Evolutionary conservation across 768 basidiomycete species (phyloP).

Genomic region (Tylopilus sp.): DNA sequence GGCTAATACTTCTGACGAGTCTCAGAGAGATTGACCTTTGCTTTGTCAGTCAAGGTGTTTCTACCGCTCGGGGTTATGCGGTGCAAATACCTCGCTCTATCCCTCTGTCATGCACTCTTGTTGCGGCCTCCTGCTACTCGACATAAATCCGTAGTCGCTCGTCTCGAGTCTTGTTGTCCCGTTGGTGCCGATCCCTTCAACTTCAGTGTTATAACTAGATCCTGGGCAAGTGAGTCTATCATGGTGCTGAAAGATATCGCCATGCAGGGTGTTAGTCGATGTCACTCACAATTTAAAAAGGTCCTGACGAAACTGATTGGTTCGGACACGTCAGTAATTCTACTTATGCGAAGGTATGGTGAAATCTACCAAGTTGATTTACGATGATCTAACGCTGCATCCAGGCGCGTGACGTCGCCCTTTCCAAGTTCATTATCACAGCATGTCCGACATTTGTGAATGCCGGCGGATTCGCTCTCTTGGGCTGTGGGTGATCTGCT

Average conservation of each 20-base stretch:
- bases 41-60: conserved; percentile 4
- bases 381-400: background rate
- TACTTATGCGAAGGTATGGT: conserved; percentile 12
- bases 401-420: conserved; percentile 15
- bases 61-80: conserved; percentile 12
- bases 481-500: conserved; percentile 1
- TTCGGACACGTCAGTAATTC: conserved; percentile 16
- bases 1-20: no score
- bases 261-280: background rate
- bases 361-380: background rate
- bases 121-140: conserved; percentile 7
- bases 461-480: conserved; percentile 5
- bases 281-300: conserved; percentile 5
- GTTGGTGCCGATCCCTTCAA: conserved; percentile 17
- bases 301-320: conserved; percentile 19
- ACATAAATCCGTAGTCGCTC: conserved; percentile 8
- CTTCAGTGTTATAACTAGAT: conserved; percentile 1
- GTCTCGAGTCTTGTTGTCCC: conserved; percentile 14
- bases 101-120: conserved; percentile 4
- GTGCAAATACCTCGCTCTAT: conserved; percentile 7
- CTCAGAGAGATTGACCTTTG: background rate
- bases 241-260: background rate
- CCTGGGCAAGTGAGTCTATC: conserved; percentile 17
- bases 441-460: conserved; percentile 14
- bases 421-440: conserved; percentile 7